Base-by-base conservation (phyloP, 495 filamentous ascomycete species). In the Penicillium daleae region DNA sequence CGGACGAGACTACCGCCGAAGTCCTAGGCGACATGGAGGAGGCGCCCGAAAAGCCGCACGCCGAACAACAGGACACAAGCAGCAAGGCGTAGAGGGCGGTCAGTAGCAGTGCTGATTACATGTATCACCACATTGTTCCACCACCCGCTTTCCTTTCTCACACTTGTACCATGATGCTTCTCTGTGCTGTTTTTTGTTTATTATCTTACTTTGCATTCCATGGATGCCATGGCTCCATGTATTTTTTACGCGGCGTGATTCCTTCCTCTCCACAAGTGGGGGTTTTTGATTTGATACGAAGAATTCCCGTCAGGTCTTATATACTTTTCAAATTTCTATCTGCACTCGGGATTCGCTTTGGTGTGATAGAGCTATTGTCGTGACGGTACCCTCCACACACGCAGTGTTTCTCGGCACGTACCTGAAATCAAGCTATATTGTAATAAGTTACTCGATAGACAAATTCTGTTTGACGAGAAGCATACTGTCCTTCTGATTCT, bases 1-100 rank as follows among this genome's bases (percentile, higher is more conserved):
- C 88, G 42, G 92, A 94, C 63, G 90, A 93, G 82, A 94, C 89
- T 8, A 60, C 70, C 40, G 65, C 69, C 51, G 77, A 80, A 26
- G 70, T 79, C 50, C 50, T 74, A 5, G 76, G 73, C 24, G 58
- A 67, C 10, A 60, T 62, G 9, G 57, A 52, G 9, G 60, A 70
- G 31, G 19, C 54, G 1, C 15, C 19, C 15, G 54, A 56, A 19
- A 56, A 56, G 24, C 54, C 54, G 0, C 35, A 42, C 21, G 54
- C 24, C 26, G 54, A 56, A 19, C 27, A 56, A n/a, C 27, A 56
- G 21, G 54, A 40, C 37, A 42, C 9, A 7, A 35, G 54, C 1
- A 21, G 6, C 12, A 54, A 54, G 51, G 51, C 29, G 29, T 54
- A 35, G 42, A 33, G 13, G 51, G 35, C 35, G 35, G 6, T 39